phyloP scores from a whole-genome alignment of 139 green algal species.

The Closterium sp. region DNA sequence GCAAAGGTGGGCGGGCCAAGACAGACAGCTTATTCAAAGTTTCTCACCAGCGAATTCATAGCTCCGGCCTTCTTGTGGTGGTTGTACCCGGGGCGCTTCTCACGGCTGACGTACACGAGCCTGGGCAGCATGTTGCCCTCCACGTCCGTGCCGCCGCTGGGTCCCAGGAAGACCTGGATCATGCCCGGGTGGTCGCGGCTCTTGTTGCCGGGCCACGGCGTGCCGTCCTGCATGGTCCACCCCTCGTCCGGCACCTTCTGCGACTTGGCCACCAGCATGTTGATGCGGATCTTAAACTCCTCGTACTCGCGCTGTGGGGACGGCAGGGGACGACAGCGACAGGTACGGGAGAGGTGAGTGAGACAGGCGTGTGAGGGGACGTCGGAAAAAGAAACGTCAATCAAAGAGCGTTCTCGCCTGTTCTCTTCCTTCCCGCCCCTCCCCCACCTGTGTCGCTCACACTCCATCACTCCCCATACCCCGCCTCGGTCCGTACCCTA shows the following conservation, averaged over 20 bases:
- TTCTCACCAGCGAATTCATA: slow-evolving; percentile 38
- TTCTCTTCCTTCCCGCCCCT: neutral
- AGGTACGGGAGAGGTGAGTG: neutral
- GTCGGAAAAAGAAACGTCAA: neutral
- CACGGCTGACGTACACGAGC: slow-evolving; percentile 38
- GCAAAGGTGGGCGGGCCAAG: neutral
- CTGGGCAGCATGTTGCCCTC: slow-evolving; percentile 9
- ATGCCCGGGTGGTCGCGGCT: slow-evolving; percentile 27
- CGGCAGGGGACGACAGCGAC: neutral
- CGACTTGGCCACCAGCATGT: slow-evolving; percentile 37
- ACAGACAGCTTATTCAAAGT: no score
- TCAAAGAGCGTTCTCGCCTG: neutral
- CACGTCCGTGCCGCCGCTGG: slow-evolving; percentile 10
- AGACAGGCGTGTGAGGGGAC: neutral
- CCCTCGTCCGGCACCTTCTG: slow-evolving; percentile 22
- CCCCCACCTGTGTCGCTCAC: no score
- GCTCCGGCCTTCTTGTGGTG: slow-evolving; percentile 51
- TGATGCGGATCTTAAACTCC: slow-evolving; percentile 41
- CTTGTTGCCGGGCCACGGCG: slow-evolving; percentile 39
- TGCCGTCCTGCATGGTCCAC: slow-evolving; percentile 33
- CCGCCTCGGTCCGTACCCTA: no score
- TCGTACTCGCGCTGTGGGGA: slow-evolving; percentile 33
- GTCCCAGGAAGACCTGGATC: slow-evolving; percentile 41
- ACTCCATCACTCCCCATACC: no score
- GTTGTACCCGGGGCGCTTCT: slow-evolving; percentile 42